phyloP scores from a whole-genome alignment of 2,329 filamentous ascomycete genomes.

The Fusarium sp. region DNA sequence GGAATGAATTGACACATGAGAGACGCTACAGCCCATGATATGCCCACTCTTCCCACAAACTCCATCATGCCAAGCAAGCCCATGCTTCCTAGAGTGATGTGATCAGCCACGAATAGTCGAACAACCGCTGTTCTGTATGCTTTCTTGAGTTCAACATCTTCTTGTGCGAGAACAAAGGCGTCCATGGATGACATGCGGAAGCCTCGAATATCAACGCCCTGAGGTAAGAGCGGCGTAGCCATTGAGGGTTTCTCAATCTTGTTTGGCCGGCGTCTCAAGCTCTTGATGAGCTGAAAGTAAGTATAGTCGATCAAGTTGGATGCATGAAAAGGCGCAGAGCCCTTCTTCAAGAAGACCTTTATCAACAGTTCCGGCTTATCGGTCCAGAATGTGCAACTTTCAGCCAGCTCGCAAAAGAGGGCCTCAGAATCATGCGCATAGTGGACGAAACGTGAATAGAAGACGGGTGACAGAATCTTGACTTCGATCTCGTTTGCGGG shows the following conservation, averaged over 20 bases:
- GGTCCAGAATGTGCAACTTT: constrained; percentile 69
- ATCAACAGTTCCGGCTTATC: constrained; percentile 66
- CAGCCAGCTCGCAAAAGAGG: constrained; percentile 69
- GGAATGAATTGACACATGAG: constrained; percentile 17
- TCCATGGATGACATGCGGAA: constrained; percentile 67
- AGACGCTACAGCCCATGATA: constrained; percentile 52
- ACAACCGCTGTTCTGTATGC: constrained; percentile 56
- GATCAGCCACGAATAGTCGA: constrained; percentile 60
- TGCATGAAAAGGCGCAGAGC: constrained; percentile 52
- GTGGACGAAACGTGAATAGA: constrained; percentile 75
- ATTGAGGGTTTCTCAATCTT: constrained; percentile 58
- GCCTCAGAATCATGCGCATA: constrained; percentile 73
- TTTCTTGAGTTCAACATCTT: constrained; percentile 45
- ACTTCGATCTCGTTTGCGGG: constrained; percentile 62
- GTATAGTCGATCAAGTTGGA: constrained; percentile 55
- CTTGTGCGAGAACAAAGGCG: constrained; percentile 58
- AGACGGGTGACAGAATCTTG: constrained; percentile 71
- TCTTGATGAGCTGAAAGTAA: constrained; percentile 60
- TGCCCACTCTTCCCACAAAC: constrained; percentile 50
- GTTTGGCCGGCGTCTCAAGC: constrained; percentile 57
- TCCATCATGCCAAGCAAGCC: constrained; percentile 48
- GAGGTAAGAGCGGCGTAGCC: constrained; percentile 48
- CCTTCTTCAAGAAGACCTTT: constrained; percentile 58
- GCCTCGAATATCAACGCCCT: constrained; percentile 57
- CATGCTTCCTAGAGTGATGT: constrained; percentile 54